Evolutionary conservation across 164 flowering plant species (phyloP), one percentile per base, ranked within the genome.

Genomic region (Berberis vulgaris): DNA sequence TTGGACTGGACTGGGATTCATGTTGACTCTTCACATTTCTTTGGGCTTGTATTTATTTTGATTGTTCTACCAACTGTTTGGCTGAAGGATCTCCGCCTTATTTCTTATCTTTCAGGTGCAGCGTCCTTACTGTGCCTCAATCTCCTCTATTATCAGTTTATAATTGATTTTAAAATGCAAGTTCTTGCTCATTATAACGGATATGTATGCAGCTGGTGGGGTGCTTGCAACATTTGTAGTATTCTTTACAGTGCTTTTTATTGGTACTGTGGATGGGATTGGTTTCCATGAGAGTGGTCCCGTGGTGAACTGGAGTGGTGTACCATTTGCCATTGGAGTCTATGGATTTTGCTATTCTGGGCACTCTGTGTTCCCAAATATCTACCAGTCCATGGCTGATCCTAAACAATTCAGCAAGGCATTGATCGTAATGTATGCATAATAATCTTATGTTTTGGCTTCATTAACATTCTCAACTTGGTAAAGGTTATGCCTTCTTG

Each of bases 301-400:
- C 55, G 26, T 77, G 6, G 84, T 91, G 60, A 84, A 86, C 40
- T 87, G 85, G 87, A 72, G 72, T 65, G 89, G 88, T 57, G 54
- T 90, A 69, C 97, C 98, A 49, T 84, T 87, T 79, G 80, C 86
- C 6, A 74, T 90, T 75, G 98, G 98, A 52, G 83, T 94, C 2
- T 87, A 86, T 77, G 98, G 96, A 41, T 94, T 82, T 73, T 90
- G 97, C 77, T 86, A 75, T 65, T 79, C 97, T 0, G 97, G 95
- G 46, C 97, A 94, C 71, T 71, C 97, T 3, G 95, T 87, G 43
- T 84, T 88, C 70, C 97, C 97, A 44, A 94, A 94, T 68, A 90
- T 94, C 38, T 94, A 94, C 65, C 93, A 86, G 60, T 90, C 96
- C 11, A 94, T 94, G 98, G 82, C 96, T 45, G 88, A 90, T 72